Evolutionary conservation across 2,329 filamentous ascomycete species (phyloP).

Genomic region (Alternaria gansuensis): DNA sequence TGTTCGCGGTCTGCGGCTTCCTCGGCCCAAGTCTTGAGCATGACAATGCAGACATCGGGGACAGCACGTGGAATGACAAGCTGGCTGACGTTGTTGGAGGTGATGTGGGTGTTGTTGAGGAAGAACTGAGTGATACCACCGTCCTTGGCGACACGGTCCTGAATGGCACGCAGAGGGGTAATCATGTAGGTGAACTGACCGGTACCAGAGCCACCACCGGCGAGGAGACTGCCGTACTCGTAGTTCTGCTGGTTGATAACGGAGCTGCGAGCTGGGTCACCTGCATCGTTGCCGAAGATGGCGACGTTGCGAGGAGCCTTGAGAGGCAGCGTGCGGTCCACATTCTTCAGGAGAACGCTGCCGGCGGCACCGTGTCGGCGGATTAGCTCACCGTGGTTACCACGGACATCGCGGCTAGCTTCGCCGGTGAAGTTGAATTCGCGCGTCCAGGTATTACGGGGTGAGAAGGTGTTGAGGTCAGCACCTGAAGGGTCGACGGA

Average conservation of each 20-base stretch:
- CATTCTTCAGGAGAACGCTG: slow-evolving; percentile 61
- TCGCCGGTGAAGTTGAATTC: slow-evolving; percentile 49
- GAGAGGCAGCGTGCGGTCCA: slow-evolving; percentile 61
- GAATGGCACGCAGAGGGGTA: slow-evolving; percentile 55
- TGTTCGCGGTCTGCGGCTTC: slow-evolving; percentile 57
- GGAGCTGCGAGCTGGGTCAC: slow-evolving; percentile 57
- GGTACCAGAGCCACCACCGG: slow-evolving; percentile 56
- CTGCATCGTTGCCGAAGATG: slow-evolving; percentile 61
- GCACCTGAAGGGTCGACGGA: slow-evolving; percentile 47
- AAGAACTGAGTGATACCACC: slow-evolving; percentile 57
- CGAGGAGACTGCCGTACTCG: slow-evolving; percentile 55
- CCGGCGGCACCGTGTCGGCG: slow-evolving; percentile 55
- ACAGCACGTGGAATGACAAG: slow-evolving; percentile 45
- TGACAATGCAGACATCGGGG: slow-evolving; percentile 64
- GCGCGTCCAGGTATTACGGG: slow-evolving; percentile 48
- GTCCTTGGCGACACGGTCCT: slow-evolving; percentile 39
- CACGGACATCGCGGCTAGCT: slow-evolving; percentile 49
- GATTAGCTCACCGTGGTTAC: slow-evolving; percentile 55
- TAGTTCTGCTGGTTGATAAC: slow-evolving; percentile 50
- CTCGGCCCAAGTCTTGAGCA: slow-evolving; percentile 64
- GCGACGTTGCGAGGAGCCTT: slow-evolving; percentile 60
- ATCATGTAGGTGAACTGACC: slow-evolving; percentile 55
- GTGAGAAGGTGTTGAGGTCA: slow-evolving; percentile 53
- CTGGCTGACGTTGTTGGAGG: slow-evolving; percentile 39
- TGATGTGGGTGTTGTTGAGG: slow-evolving; percentile 56